Evolutionary conservation across 73 alveolate species (phyloP).

Genomic region (Paramecium pentaurelia): DNA sequence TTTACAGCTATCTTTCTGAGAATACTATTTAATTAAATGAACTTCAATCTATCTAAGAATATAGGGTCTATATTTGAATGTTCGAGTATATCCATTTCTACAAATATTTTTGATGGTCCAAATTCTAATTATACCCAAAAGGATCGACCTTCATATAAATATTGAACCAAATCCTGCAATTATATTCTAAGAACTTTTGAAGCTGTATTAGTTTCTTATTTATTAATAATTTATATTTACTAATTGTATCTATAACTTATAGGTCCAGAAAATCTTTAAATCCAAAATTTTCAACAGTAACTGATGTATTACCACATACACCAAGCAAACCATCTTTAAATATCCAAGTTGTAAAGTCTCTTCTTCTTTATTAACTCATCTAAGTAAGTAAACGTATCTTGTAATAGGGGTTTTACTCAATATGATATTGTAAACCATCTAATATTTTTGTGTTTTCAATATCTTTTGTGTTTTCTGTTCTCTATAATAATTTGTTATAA

Average conservation of each 20-base stretch:
- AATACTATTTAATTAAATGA: background rate
- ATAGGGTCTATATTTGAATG: background rate
- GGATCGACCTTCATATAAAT: background rate
- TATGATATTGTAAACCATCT: background rate
- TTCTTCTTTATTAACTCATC: conserved; percentile 14
- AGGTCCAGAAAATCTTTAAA: background rate
- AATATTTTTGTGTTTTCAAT: background rate
- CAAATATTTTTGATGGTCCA: background rate
- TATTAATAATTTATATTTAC: background rate
- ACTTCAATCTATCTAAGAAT: background rate
- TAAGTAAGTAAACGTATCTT: background rate
- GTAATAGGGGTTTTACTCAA: background rate
- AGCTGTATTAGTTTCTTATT: background rate
- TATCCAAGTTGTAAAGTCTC: background rate
- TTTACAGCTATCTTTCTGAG: background rate
- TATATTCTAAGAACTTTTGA: background rate
- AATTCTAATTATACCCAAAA: background rate
- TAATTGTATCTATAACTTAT: background rate
- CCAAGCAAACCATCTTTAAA: conserved; percentile 30
- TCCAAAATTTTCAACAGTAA: background rate
- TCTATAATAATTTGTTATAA: background rate
- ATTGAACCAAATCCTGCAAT: background rate
- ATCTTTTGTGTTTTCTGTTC: background rate
- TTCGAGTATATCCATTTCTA: background rate
- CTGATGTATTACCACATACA: background rate